Evolutionary conservation across 768 basidiomycete genomes (phyloP), one percentile per base, ranked within the genome.

Genomic region (Cystofilobasidium capitatum): DNA sequence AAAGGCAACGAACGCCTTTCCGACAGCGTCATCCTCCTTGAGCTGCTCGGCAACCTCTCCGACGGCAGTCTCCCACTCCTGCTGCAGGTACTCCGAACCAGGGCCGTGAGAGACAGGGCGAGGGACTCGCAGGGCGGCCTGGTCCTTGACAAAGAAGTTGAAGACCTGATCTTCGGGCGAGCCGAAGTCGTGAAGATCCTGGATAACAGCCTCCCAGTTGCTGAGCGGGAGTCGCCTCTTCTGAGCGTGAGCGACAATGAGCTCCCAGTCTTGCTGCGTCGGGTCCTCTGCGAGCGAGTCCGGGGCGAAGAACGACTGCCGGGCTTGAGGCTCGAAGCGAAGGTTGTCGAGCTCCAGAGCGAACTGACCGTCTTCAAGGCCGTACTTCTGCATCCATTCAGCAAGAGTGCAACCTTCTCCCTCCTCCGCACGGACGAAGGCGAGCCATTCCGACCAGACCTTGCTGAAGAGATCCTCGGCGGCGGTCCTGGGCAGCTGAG

Each of bases 211-310:
- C n/a, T 16, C 37, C 63, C 63, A 64, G 24, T 64, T 31, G 39
- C 49, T 10, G 54, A 64, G 51, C 24, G 37, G 29, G 3, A 64
- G 37, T 16, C 49, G 63, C 37, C 49, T 36, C 63, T 64, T 64
- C 39, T 55, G n/a, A 4, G 63, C 63, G 17, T 55, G 37, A 1
- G 24, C 36, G 8, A 55, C 40, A 24, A 64, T 26, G 37, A 20
- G 10, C 51, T 40, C 51, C 63, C 63, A 64, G 24, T 64, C 63
- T 7, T n/a, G n/a, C 39, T 55, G 36, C 14, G 54, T 51, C 17
- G 51, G 39, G 39, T 40, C 39, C 16, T 57, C 51, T 49, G 63
- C 63, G 29, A 42, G 37, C 20, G 63, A n/a, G 39, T 54, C 37
- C 51, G 49, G 54, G 59, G 29, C 16, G 42, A 61, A 61, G 59